Evolutionary conservation across 345 rosid genomes (phyloP).

Genomic region (Corchorus olitorius): DNA sequence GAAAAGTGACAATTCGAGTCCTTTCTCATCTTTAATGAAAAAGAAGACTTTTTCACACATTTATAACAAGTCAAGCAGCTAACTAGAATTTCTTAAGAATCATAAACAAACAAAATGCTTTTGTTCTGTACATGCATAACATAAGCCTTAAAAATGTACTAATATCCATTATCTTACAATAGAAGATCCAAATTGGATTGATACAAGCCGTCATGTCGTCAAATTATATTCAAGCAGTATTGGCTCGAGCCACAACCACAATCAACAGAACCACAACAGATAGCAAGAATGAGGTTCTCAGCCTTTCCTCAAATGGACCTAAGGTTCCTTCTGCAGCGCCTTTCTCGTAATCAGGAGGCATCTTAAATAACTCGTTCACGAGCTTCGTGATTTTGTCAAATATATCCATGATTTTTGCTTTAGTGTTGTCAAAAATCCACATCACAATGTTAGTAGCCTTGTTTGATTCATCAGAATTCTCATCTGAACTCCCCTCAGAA

Average conservation of each 20-base stretch:
- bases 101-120: not conserved
- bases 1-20: no score
- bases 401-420: constrained; percentile 37
- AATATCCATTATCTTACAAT: not conserved
- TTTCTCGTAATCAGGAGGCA: constrained; percentile 11
- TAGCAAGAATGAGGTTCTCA: constrained; percentile 68
- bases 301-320: constrained; percentile 51
- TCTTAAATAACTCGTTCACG: constrained; percentile 32
- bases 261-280: constrained; percentile 67
- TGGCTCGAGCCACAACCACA: constrained; percentile 65
- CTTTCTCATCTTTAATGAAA: no score
- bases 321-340: constrained; percentile 12
- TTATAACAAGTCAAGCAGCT: no score
- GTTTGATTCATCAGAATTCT: constrained; percentile 34
- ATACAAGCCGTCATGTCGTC: constrained; percentile 46
- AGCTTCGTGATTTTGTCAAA: constrained; percentile 34
- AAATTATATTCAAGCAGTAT: constrained; percentile 54
- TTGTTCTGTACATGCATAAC: not conserved
- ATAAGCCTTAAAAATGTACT: not conserved
- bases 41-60: no score
- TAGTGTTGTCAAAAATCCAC: constrained; percentile 44
- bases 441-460: constrained; percentile 14
- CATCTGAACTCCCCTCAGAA: constrained; percentile 41
- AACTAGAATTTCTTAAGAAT: not conserved
- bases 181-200: not conserved